Base-by-base conservation (phyloP, 305 asterid genomes). In the Fraxinus dipetala region DNA sequence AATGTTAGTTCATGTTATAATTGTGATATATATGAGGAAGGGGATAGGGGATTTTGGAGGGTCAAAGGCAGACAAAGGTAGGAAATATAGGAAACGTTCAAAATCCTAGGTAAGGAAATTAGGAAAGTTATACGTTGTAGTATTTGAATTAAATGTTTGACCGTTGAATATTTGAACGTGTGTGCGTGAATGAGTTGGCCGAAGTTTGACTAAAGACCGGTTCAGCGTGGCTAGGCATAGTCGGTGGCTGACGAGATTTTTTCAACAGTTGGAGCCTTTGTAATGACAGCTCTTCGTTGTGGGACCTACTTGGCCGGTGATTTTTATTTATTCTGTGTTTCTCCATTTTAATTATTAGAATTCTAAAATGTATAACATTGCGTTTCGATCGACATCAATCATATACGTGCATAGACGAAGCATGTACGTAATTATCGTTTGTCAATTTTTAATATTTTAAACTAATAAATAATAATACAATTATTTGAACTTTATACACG, bases 141-240 rank as follows among this genome's bases (percentile, higher is more conserved):
- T 67, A 45, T 85, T 89, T 91, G 93, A 91, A 89, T 85, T 85
- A 86, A 84, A 82, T 80, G 61, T 89, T 90, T 91, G 98, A 94
- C 90, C 84, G 93, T 93, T 91, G 97, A 94, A 91, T 63, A 69
- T 82, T 85, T 82, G 89, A 90, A 87, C 43, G 13, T 56, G 63
- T 56, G 63, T 16, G 28, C 30, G 24, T 4, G 63, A 5, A 28
- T 36, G 34, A 75, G 63, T 75, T 38, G 24, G 38, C 67, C 13
- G 6, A 67, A 8, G 10, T 22, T 76, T 76, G 79, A 76, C 79
- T 22, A n/a, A 22, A 14, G 79, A 76, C 79, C 13, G 35, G 65
- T 76, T 54, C 56, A 43, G 61, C 38, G 24, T 16, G 9, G 35
- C 36, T n/a, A 30, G 45, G 14, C 22, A 30, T 13, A 26, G 67